These are phyloP conservation scores for Coix lacrymajobi DNA, from an alignment of 176 grass and related monocot species.

Conservation along the genomic window DNA sequence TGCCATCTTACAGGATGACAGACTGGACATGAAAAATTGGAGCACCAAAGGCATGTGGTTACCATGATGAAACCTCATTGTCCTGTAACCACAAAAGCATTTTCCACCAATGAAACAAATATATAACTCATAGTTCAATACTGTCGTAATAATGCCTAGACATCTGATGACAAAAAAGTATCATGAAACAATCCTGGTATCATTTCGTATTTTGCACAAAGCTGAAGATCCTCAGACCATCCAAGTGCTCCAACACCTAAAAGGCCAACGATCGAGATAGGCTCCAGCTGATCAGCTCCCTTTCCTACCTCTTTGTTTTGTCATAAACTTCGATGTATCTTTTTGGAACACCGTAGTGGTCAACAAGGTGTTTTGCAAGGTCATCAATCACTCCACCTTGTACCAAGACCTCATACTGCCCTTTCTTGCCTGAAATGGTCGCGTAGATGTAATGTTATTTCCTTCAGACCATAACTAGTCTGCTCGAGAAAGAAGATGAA, in stretches of 20 bases:
- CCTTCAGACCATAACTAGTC: background rate
- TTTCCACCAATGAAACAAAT: background rate
- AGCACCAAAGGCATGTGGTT: background rate
- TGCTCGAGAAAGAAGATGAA: background rate
- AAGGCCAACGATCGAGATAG: background rate
- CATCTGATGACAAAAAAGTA: background rate
- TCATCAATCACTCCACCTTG: constrained; percentile 90
- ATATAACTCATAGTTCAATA: background rate
- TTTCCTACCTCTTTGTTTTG: constrained; percentile 83
- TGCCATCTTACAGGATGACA: background rate
- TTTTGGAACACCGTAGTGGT: constrained; percentile 83
- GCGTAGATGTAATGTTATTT: background rate
- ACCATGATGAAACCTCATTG: background rate
- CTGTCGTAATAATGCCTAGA: background rate
- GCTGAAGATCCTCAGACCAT: background rate
- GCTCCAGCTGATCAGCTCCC: background rate
- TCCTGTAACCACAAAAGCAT: background rate
- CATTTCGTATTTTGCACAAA: background rate
- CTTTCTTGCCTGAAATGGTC: constrained; percentile 73
- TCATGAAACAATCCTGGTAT: background rate
- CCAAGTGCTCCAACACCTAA: background rate
- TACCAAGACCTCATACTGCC: constrained; percentile 76
- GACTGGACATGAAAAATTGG: background rate
- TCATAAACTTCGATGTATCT: constrained; percentile 90
- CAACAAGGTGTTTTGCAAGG: constrained; percentile 80